Evolutionary conservation across 305 asterid genomes (phyloP).

Genomic region (Fraxinus sp.): DNA sequence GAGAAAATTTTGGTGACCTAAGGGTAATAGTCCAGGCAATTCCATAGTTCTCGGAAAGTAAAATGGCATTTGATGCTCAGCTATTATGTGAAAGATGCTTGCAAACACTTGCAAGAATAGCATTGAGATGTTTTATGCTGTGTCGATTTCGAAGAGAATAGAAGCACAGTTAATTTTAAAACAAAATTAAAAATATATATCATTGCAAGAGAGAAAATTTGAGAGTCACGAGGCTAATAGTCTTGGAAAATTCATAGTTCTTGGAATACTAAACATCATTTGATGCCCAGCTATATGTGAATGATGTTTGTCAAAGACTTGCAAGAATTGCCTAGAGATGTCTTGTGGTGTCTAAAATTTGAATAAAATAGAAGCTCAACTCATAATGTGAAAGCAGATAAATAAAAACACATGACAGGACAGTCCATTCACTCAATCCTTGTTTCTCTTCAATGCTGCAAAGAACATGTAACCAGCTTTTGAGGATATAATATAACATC

Average conservation of each 20-base stretch:
- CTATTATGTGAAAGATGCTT: neutral
- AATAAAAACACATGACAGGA: neutral
- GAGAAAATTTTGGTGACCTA: neutral
- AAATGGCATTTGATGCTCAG: neutral
- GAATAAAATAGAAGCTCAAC: neutral
- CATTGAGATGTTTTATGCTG: neutral
- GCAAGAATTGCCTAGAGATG: neutral
- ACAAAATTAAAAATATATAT: neutral
- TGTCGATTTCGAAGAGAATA: neutral
- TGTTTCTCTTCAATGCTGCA: neutral
- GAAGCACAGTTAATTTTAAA: neutral
- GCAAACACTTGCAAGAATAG: neutral
- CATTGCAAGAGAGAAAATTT: neutral
- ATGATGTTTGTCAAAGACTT: neutral
- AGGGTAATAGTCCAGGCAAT: neutral
- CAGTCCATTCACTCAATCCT: neutral
- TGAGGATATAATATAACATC: neutral
- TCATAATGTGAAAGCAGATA: neutral
- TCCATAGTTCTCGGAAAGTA: neutral
- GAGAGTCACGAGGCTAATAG: neutral
- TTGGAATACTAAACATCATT: neutral
- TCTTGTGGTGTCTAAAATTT: neutral
- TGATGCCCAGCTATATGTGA: neutral
- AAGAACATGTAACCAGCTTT: neutral
- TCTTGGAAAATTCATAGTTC: neutral